Conservation (phyloP, 495 filamentous ascomycete genomes). For the Peziza echinospora region DNA sequence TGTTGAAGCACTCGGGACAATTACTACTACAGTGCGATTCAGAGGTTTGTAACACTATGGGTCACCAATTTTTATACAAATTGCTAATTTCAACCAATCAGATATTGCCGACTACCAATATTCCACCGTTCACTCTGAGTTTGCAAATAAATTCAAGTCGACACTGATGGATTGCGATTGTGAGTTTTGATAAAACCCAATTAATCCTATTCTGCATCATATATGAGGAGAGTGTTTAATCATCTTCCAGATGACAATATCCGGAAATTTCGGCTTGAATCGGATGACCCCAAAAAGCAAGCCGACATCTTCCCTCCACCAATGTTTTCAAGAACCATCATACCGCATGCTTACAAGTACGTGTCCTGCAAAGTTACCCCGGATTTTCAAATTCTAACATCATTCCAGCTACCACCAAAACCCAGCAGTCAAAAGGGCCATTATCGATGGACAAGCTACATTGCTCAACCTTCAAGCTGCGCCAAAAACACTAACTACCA, state of each 20-base stretch:
- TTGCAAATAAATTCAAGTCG: conserved; percentile 38
- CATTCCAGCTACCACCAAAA: conserved; percentile 35
- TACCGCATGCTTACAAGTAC: conserved; percentile 26
- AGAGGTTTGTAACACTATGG: conserved; percentile 43
- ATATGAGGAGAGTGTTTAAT: no score
- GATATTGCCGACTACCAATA: conserved; percentile 53
- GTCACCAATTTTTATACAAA: no score
- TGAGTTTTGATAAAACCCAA: conserved; percentile 10
- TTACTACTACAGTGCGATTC: conserved; percentile 70
- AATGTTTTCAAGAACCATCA: conserved; percentile 28
- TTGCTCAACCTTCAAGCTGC: conserved; percentile 31
- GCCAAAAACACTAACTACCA: conserved; percentile 31
- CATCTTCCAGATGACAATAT: conserved; percentile 36
- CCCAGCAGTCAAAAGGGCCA: conserved; percentile 30
- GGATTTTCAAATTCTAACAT: no score
- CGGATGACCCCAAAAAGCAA: background rate
- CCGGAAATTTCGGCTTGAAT: conserved; percentile 23
- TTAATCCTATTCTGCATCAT: no score
- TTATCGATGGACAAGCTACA: conserved; percentile 31
- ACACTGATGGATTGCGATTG: conserved; percentile 33
- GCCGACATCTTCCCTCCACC: conserved; percentile 59
- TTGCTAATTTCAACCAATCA: conserved; percentile 1
- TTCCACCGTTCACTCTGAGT: conserved; percentile 24
- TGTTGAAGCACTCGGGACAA: conserved; percentile 46
- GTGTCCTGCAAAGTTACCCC: conserved; percentile 7